Evolutionary conservation across 2,329 filamentous ascomycete genomes (phyloP), one percentile per base, ranked within the genome.

Genomic region (Colletotrichum musae): DNA sequence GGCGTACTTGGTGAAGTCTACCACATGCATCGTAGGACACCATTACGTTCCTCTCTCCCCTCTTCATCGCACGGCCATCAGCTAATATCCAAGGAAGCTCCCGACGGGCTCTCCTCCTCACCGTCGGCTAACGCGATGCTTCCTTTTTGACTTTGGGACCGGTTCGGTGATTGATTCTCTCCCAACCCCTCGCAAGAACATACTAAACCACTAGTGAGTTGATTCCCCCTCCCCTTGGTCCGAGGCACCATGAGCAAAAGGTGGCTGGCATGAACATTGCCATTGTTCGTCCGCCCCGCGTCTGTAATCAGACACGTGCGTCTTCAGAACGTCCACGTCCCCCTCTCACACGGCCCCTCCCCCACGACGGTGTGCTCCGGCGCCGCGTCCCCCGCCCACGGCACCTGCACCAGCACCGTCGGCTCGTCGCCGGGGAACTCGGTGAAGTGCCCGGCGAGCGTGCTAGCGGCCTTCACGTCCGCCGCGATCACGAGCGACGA

Each of bases 341-440:
- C 66, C 56, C 32, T 69, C 21, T 56, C 32, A 66, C 77, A 80
- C 6, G 74, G 68, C 16, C 77, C 77, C 15, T 78, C 75, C 18
- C 79, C 58, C n/a, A 80, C 57, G 7, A 80, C 72, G 3, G 60
- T 72, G 58, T 79, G 74, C 28, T 74, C 70, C 6, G 77, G 78
- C 2, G 72, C 68, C 54, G 59, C 53, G 56, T 78, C 66, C 7
- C 68, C 70, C 41, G 39, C 71, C 64, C 78, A 80, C 13, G 76
- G 76, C 6, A 77, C 65, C 70, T 80, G 78, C 28, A 79, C 72
- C 45, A 79, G 64, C 13, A 79, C 71, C 6, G 78, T 79, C 28
- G 75, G 73, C 69, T 78, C 76, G 53, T 78, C 72, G 58, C 76
- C 75, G 21, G 78, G 78, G 56, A 80, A 80, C 69, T 80, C 78